Evolutionary conservation across 106 monocot genomes (phyloP), one percentile per base, ranked within the genome.

Genomic region (Acorus calamus): DNA sequence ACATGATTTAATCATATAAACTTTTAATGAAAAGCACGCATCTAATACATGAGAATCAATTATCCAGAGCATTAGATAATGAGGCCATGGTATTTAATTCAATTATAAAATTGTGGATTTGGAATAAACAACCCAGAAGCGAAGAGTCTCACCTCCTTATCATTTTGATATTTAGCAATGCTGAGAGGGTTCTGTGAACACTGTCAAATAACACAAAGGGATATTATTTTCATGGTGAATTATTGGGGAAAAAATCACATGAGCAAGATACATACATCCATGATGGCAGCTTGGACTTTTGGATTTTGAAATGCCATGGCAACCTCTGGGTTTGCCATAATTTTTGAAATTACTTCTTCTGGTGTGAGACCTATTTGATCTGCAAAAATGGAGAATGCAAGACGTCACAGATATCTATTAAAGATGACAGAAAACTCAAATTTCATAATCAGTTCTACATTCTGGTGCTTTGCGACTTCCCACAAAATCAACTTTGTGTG

Each of bases 281-380:
- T 83, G 59, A 98, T 91, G 55, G 96, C 96, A 47, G 91, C 85
- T 81, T 98, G 91, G 9, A 98, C 85, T 83, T 79, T 98, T 4
- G 96, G 96, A 72, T 98, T 98, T 75, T 98, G 96, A 76, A 98
- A 98, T 55, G 91, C 91, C 78, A 79, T 71, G 45, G 96, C 91
- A 62, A 98, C 78, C 4, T 92, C 96, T 49, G 91, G 96, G 75
- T 98, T 83, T 61, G 82, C 80, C 96, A 98, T 91, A 76, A 98
- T 91, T 77, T 91, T 98, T 45, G 84, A 85, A 52, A 98, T 83
- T 46, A 98, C 96, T 62, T 98, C 83, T 77, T 98, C 84, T 60
- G 96, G 96, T 60, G 85, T 83, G 42, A 98, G 78, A 6, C 96
- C 96, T 72, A 98, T 81, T 75, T 98, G 96, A 12, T 87, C 96